phyloP scores from a whole-genome alignment of 1,139 yeast species.

The Blastobotrys raffinosifermentans region DNA sequence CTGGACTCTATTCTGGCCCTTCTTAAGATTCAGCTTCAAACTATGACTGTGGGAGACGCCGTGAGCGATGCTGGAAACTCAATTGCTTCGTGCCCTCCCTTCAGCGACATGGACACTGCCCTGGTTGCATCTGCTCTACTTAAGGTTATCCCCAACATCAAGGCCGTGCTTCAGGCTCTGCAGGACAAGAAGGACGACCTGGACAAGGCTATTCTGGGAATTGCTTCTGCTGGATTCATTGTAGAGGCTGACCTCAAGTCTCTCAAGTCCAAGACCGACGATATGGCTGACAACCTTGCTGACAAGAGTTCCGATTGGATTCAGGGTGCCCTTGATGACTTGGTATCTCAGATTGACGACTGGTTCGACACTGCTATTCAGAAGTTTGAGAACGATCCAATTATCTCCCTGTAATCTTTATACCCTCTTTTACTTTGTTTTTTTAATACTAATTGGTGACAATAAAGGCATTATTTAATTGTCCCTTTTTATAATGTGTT shows the following conservation, averaged over 20 bases:
- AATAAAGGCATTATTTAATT: constrained; percentile 1
- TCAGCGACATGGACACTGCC: constrained; percentile 10
- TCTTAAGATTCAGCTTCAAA: constrained; percentile 14
- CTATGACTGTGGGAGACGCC: constrained; percentile 8
- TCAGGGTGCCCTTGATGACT: constrained; percentile 10
- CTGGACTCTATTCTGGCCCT: constrained; percentile 13
- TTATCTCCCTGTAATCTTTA: background rate
- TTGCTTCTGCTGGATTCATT: constrained; percentile 16
- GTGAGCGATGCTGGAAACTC: constrained; percentile 11
- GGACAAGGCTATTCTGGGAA: constrained; percentile 18
- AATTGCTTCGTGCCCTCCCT: constrained; percentile 9
- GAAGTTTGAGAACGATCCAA: constrained; percentile 5
- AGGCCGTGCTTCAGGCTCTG: constrained; percentile 13
- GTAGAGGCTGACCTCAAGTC: constrained; percentile 14
- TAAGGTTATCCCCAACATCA: constrained; percentile 14
- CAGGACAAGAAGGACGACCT: constrained; percentile 17
- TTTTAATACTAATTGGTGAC: background rate
- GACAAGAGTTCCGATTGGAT: constrained; percentile 11
- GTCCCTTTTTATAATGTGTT: constrained; percentile 2
- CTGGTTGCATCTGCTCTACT: constrained; percentile 12
- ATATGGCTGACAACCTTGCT: constrained; percentile 11
- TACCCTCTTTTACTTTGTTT: background rate
- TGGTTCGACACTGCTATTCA: constrained; percentile 15
- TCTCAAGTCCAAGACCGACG: constrained; percentile 13
- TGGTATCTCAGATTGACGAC: constrained; percentile 13